Conservation (phyloP, 495 filamentous ascomycete species). For the Penicillium malachiteum region DNA sequence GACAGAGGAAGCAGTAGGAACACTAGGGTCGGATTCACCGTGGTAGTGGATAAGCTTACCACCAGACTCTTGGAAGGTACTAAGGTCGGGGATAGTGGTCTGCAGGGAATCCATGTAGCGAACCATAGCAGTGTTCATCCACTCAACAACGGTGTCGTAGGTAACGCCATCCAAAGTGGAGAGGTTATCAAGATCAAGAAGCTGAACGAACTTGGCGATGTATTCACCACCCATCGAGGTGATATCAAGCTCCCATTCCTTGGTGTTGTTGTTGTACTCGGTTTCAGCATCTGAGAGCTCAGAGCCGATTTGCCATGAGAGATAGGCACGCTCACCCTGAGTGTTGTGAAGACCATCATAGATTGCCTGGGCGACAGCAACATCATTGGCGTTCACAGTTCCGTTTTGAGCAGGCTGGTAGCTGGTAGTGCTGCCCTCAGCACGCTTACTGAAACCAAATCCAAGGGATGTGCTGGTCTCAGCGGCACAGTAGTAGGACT, state of each 20-base stretch:
- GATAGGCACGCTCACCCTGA: conserved; percentile 32
- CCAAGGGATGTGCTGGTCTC: conserved; percentile 31
- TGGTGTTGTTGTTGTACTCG: conserved; percentile 31
- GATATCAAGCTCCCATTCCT: conserved; percentile 32
- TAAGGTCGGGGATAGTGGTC: conserved; percentile 48
- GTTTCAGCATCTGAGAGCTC: conserved; percentile 30
- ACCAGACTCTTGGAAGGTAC: conserved; percentile 39
- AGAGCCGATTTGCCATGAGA: conserved; percentile 33
- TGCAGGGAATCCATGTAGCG: conserved; percentile 42
- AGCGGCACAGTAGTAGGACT: conserved; percentile 50
- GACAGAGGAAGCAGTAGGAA: conserved; percentile 49
- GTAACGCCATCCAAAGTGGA: conserved; percentile 38
- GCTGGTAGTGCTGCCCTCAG: conserved; percentile 28
- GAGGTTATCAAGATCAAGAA: conserved; percentile 31
- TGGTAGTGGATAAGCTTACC: conserved; percentile 53
- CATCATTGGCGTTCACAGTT: conserved; percentile 26
- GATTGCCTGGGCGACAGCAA: conserved; percentile 33
- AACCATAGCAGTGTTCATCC: conserved; percentile 33
- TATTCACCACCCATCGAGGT: conserved; percentile 35
- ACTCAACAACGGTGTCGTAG: conserved; percentile 42
- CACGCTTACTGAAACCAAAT: conserved; percentile 38
- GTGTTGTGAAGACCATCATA: conserved; percentile 32
- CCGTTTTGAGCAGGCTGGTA: conserved; percentile 34
- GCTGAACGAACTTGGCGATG: conserved; percentile 36
- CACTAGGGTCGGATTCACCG: conserved; percentile 49